Evolutionary conservation across 108 stramenopile species (phyloP).

Genomic region (Fragilaria radians): DNA sequence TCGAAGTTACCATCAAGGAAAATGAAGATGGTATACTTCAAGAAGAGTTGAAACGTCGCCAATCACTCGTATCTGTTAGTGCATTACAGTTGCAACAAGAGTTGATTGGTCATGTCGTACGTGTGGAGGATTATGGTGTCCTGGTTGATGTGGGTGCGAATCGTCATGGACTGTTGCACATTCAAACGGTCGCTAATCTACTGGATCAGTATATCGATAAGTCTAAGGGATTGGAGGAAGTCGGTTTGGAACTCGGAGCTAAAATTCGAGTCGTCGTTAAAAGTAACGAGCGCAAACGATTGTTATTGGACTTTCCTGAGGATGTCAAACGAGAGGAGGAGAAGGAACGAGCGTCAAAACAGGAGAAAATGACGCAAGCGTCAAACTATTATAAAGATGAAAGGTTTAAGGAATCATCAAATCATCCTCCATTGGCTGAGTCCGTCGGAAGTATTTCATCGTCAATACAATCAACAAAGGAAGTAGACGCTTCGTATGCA

Average conservation of each 20-base stretch:
- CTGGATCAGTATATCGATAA: constrained; percentile 46
- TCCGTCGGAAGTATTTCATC: constrained; percentile 14
- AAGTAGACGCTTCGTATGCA: background rate
- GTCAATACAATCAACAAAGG: constrained; percentile 13
- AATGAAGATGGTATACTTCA: too few relatives aligned
- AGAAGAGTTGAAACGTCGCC: constrained; percentile 6
- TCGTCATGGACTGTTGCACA: constrained; percentile 68
- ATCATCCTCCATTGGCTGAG: background rate
- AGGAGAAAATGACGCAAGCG: constrained; percentile 1
- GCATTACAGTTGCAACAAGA: constrained; percentile 28
- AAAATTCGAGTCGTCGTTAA: constrained; percentile 36
- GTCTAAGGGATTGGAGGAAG: constrained; percentile 50
- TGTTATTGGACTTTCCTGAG: constrained; percentile 56
- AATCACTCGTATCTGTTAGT: constrained; percentile 27
- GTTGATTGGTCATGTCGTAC: constrained; percentile 40
- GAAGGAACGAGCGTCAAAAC: constrained; percentile 4
- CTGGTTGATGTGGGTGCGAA: constrained; percentile 74
- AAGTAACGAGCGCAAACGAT: constrained; percentile 40
- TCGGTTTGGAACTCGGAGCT: constrained; percentile 47
- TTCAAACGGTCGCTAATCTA: constrained; percentile 47
- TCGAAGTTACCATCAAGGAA: constrained; percentile 53
- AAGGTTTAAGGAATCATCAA: constrained; percentile 1
- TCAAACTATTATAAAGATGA: constrained; percentile 4
- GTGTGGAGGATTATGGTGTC: constrained; percentile 57
- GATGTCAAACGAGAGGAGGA: constrained; percentile 33